These are phyloP conservation scores for Monosporascus sp. DNA, from an alignment of 2,329 filamentous ascomycete genomes.

Conservation along the genomic window DNA sequence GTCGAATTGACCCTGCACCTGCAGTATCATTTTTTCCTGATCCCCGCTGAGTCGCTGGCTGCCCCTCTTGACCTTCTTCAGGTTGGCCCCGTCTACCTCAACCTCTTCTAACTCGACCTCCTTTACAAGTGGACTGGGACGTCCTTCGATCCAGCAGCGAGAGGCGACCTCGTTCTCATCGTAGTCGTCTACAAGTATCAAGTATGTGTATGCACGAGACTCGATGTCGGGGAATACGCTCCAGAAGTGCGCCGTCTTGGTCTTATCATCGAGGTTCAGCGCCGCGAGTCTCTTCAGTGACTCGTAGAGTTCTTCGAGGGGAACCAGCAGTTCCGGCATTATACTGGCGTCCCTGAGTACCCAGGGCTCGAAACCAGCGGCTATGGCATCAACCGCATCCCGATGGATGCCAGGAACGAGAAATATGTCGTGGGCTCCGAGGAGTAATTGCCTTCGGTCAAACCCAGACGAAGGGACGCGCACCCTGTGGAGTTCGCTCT, in stretches of 20 bases:
- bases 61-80: no score
- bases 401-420: not conserved
- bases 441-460: no score
- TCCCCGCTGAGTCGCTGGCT: not conserved
- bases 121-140: not conserved
- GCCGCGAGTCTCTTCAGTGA: not conserved
- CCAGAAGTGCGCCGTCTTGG: not conserved
- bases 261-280: not conserved
- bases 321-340: not conserved
- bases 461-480: no score
- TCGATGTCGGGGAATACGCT: not conserved
- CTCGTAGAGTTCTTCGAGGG: not conserved
- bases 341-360: not conserved
- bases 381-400: not conserved
- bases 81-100: no score
- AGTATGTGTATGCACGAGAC: not conserved
- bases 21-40: not conserved
- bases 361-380: not conserved
- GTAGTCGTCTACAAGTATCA: not conserved
- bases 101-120: not conserved
- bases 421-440: not conserved
- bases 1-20: not conserved
- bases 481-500: no score
- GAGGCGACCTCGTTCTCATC: not conserved
- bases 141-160: not conserved